phyloP scores from a whole-genome alignment of 139 green algal genomes.

The Chlorella sp. region DNA sequence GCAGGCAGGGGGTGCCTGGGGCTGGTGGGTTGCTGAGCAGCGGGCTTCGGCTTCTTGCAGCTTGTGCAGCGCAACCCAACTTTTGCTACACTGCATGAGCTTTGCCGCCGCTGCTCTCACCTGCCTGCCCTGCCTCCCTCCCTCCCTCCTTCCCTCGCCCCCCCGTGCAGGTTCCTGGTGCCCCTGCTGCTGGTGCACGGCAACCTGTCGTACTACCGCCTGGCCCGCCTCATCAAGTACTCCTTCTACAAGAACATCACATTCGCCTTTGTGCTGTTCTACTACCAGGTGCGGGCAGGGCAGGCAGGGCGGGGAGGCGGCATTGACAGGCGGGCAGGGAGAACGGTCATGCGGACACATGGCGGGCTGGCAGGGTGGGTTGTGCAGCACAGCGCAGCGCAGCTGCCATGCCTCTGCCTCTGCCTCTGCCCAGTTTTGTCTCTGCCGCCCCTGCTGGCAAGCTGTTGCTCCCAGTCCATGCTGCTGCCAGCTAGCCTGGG shows the following conservation, averaged over 20 bases:
- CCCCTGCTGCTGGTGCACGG: conserved; percentile 96
- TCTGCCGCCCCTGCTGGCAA: neutral
- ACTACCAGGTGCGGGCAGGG: conserved; percentile 60
- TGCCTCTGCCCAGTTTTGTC: neutral
- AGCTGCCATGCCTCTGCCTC: neutral
- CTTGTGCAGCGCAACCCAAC: too few species aligned
- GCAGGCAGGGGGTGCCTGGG: too few species aligned
- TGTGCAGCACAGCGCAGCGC: neutral
- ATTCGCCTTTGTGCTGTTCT: conserved; percentile 89
- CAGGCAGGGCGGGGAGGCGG: neutral
- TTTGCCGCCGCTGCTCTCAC: too few species aligned
- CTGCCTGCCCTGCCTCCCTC: neutral
- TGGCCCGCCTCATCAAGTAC: conserved; percentile 91
- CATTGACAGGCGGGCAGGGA: too few species aligned
- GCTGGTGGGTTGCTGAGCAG: too few species aligned
- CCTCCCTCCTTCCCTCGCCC: too few species aligned
- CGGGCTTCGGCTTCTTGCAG: too few species aligned
- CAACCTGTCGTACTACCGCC: conserved; percentile 86
- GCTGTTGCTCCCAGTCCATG: neutral
- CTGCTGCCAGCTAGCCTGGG: neutral
- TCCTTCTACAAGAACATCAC: conserved; percentile 99
- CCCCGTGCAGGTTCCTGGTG: conserved; percentile 78
- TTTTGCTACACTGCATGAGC: too few species aligned
- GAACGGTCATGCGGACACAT: too few species aligned
- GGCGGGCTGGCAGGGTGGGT: too few species aligned